These are phyloP conservation scores for Arthrinium puccinioides DNA, from an alignment of 2,329 filamentous ascomycete genomes.

Conservation along the genomic window DNA sequence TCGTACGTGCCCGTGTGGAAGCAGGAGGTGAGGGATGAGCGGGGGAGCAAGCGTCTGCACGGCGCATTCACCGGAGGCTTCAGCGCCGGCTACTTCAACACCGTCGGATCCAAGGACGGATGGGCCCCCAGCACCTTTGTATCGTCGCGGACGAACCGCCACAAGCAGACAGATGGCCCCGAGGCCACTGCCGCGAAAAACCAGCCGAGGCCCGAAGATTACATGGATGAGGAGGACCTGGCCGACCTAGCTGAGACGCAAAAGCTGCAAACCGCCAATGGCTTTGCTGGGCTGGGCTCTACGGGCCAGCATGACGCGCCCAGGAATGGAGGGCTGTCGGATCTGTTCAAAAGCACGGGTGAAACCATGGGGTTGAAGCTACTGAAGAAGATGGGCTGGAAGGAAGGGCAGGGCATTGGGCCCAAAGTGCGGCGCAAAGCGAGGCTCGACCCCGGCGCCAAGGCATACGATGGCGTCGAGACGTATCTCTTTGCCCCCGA, in stretches of 20 bases:
- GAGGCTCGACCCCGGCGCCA: constrained; percentile 45
- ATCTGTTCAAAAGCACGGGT: constrained; percentile 63
- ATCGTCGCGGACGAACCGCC: constrained; percentile 76
- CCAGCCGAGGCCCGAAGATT: constrained; percentile 72
- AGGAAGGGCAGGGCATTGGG: constrained; percentile 85
- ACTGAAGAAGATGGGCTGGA: constrained; percentile 91
- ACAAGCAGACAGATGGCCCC: constrained; percentile 53
- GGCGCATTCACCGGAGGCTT: constrained; percentile 96
- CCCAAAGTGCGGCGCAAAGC: constrained; percentile 74
- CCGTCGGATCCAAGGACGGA: constrained; percentile 95
- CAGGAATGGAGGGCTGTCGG: constrained; percentile 46
- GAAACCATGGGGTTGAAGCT: constrained; percentile 85
- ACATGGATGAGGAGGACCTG: constrained; percentile 96
- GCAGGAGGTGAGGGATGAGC: constrained; percentile 92
- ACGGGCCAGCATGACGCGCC: constrained; percentile 47
- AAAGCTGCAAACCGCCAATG: constrained; percentile 63
- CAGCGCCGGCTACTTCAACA: constrained; percentile 98
- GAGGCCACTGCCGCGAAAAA: constrained; percentile 3
- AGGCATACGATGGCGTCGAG: constrained; percentile 21
- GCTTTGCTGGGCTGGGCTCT: constrained; percentile 70
- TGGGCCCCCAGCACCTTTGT: constrained; percentile 91
- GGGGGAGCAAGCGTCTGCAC: constrained; percentile 82
- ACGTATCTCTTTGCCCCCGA: constrained; percentile 80
- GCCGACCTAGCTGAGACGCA: constrained; percentile 76
- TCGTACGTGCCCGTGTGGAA: constrained; percentile 96